Conservation (phyloP, 2,329 filamentous ascomycete species). For the Aphanocladium album region DNA sequence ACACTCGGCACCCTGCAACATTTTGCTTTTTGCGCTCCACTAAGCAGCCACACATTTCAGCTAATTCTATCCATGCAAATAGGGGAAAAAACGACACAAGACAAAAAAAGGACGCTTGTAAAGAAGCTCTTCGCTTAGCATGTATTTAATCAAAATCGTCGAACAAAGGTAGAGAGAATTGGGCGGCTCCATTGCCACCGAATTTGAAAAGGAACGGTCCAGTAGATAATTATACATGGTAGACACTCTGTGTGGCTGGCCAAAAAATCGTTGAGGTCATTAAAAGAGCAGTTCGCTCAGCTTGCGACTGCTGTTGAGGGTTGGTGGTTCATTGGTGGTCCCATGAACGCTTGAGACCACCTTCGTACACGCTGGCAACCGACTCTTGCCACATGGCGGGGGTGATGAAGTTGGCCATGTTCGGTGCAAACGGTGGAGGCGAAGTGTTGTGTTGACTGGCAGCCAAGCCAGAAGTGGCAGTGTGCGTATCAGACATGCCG, state of each 20-base stretch:
- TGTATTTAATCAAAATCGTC: background rate
- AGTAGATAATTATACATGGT: background rate
- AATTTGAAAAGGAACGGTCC: background rate
- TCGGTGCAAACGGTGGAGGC: slow-evolving; percentile 38
- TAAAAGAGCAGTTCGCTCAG: background rate
- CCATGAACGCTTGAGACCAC: slow-evolving; percentile 58
- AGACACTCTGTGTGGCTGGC: background rate
- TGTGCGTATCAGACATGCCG: slow-evolving; percentile 44
- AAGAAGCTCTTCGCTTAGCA: background rate
- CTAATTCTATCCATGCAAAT: slow-evolving; percentile 1
- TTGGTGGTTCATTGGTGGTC: slow-evolving; percentile 33
- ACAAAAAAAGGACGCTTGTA: background rate
- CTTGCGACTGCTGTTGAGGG: background rate
- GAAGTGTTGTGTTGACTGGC: slow-evolving; percentile 46
- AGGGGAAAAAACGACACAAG: background rate
- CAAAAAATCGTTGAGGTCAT: slow-evolving; percentile 1
- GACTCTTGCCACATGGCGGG: slow-evolving; percentile 71
- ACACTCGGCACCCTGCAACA: background rate
- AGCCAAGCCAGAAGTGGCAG: slow-evolving; percentile 41
- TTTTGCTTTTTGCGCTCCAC: background rate
- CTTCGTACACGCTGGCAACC: slow-evolving; percentile 64
- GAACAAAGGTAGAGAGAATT: background rate
- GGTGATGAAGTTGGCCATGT: slow-evolving; percentile 55
- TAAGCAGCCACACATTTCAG: slow-evolving; percentile 5
- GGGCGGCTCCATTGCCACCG: background rate